Evolutionary conservation across 768 basidiomycete genomes (phyloP).

Genomic region (Melanogaster broomeanus): DNA sequence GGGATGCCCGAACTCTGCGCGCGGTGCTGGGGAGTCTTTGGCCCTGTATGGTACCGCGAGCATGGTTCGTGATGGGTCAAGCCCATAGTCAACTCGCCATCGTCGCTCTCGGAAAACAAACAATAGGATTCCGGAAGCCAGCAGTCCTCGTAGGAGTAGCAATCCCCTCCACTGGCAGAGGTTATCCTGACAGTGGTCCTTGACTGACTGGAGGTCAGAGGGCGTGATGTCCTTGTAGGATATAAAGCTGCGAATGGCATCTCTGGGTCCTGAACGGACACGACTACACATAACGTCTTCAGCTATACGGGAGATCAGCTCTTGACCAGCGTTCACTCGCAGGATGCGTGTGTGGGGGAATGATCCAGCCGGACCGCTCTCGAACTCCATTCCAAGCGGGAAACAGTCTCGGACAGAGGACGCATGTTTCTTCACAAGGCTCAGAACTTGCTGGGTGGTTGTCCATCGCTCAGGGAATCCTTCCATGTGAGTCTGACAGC

Average conservation of each 20-base stretch:
- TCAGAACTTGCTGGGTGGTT: conserved; percentile 39
- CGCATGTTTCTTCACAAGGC: conserved; percentile 21
- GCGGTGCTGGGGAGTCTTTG: conserved; percentile 47
- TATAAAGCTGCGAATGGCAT: conserved; percentile 25
- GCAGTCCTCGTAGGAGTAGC: conserved; percentile 46
- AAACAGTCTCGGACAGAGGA: background rate
- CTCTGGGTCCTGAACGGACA: conserved; percentile 14
- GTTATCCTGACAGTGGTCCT: conserved; percentile 12
- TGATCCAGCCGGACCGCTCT: background rate
- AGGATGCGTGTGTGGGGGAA: conserved; percentile 10
- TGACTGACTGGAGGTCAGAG: conserved; percentile 6
- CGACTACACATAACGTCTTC: conserved; percentile 20
- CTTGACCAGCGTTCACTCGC: background rate
- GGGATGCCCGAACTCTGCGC: conserved; percentile 55
- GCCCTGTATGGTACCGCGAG: conserved; percentile 57
- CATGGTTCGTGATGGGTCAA: conserved; percentile 41
- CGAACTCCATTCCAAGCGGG: conserved; percentile 4
- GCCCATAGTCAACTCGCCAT: conserved; percentile 56
- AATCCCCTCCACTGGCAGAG: conserved; percentile 39
- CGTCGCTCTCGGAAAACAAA: conserved; percentile 40
- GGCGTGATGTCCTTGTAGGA: conserved; percentile 8
- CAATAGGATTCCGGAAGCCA: conserved; percentile 42
- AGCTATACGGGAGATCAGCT: background rate
- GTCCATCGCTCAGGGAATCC: conserved; percentile 46
- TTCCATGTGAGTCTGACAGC: conserved; percentile 38